Conservation (phyloP, 164 flowering plant genomes). For the Paratinospora sagittata region DNA sequence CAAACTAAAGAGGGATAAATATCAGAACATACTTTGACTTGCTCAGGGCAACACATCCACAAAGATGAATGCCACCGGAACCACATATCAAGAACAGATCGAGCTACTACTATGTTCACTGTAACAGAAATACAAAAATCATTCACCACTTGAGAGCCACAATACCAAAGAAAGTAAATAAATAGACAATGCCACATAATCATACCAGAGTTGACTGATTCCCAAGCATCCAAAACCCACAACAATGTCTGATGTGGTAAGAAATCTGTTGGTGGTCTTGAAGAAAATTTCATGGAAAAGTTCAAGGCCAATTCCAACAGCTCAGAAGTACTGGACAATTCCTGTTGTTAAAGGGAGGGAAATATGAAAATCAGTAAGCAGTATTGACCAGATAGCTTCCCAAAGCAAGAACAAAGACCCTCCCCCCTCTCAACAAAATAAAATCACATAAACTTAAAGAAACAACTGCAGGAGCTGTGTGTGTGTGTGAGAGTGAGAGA, state of each 20-base stretch:
- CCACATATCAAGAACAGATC: slow-evolving; percentile 85
- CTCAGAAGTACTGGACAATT: slow-evolving; percentile 21
- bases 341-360: slow-evolving; percentile 29
- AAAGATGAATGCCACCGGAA: slow-evolving; percentile 76
- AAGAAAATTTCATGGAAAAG: slow-evolving; percentile 52
- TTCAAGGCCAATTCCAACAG: slow-evolving; percentile 39
- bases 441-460: too few relatives aligned
- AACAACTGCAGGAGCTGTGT: too few relatives aligned
- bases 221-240: slow-evolving; percentile 69
- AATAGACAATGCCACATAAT: not conserved
- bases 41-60: slow-evolving; percentile 41
- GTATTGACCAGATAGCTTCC: not conserved
- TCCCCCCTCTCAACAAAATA: not conserved
- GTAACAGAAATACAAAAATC: slow-evolving; percentile 16
- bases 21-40: slow-evolving; percentile 31
- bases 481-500: too few relatives aligned
- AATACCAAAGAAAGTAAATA: not conserved
- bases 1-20: not conserved
- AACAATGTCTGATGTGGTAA: slow-evolving; percentile 61
- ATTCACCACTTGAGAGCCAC: not conserved
- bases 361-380: not conserved
- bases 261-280: slow-evolving; percentile 70
- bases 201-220: slow-evolving; percentile 48
- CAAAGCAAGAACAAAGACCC: not conserved
- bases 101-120: slow-evolving; percentile 42